Conservation (phyloP, 148 eudicot species). For the Rhododendron griersonianum region DNA sequence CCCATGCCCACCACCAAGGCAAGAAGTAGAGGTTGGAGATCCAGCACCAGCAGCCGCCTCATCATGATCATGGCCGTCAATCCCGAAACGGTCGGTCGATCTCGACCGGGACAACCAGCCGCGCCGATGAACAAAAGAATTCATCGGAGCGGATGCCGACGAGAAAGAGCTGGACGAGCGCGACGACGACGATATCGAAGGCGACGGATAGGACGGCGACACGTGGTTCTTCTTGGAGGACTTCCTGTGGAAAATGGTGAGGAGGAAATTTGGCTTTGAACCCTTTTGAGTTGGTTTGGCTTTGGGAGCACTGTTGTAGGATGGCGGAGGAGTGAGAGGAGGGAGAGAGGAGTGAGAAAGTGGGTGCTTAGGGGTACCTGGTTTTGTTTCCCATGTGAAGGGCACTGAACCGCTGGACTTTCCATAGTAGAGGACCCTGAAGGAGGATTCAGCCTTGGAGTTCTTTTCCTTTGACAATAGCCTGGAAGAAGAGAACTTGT, state of each 20-base stretch:
- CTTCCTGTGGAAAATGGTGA: not conserved
- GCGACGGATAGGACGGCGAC: constrained; percentile 9
- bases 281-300: not conserved
- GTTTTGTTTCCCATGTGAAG: constrained; percentile 73
- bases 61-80: not conserved
- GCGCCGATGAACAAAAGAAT: not conserved
- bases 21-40: constrained; percentile 7
- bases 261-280: not conserved
- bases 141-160: constrained; percentile 9
- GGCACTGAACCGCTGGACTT: constrained; percentile 53
- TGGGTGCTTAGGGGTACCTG: constrained; percentile 66
- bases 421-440: constrained; percentile 54
- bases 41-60: not conserved
- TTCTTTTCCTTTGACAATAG: constrained; percentile 37
- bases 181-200: constrained; percentile 22
- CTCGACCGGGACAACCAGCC: constrained; percentile 8
- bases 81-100: not conserved
- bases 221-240: constrained; percentile 6
- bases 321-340: constrained; percentile 53
- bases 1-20: constrained; percentile 14
- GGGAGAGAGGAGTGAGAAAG: constrained; percentile 21
- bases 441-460: constrained; percentile 38
- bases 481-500: constrained; percentile 43
- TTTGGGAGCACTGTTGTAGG: not conserved
- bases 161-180: constrained; percentile 19